Evolutionary conservation across 164 flowering plant genomes (phyloP), one percentile per base, ranked within the genome.

Genomic region (Nelumbo lutea): DNA sequence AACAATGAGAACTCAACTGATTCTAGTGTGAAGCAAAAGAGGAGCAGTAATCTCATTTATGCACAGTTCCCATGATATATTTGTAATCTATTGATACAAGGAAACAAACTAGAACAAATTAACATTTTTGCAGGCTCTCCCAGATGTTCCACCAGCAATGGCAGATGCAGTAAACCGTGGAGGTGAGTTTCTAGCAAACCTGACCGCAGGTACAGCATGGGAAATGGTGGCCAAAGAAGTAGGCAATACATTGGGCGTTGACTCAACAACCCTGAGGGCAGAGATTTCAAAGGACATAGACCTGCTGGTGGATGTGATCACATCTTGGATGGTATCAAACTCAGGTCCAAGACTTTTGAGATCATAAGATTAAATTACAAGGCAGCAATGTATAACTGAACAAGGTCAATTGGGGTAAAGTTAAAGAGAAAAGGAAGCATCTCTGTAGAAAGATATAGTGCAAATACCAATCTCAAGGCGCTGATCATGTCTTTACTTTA

Each of bases 131-230:
- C 84, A 93, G 96, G 93, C 78, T 67, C 77, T 90, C 40, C 96
- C 96, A 56, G 95, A 94, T 77, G 89, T 90, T 45, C 98, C 97
- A 9, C 97, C 97, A 45, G 89, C 86, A 73, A 85, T 94, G 93
- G 88, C 87, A 39, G 90, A 91, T 81, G 97, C 96, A 46, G 96
- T 91, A 9, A 93, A 90, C 68, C 83, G 91, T 15, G 96, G 98
- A 62, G 80, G 97, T 68, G 96, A 90, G 79, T 72, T 94, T 46
- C 77, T 91, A 58, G 80, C 90, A 27, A 88, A 81, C 82, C 70
- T 91, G 75, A 79, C 91, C 2, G 84, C 68, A 5, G 98, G 98
- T 7, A 94, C 98, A 42, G 95, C 97, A 38, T 94, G 91, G 97
- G 98, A 91, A 72, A 78, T 88, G 7, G 84, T 87, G 57, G 90